Percentiles rank a stretch among this genome's conserved stretches.
phyloP scores from a whole-genome alignment of 106 monocot genomes.

The Platanthera zijinensis region DNA sequence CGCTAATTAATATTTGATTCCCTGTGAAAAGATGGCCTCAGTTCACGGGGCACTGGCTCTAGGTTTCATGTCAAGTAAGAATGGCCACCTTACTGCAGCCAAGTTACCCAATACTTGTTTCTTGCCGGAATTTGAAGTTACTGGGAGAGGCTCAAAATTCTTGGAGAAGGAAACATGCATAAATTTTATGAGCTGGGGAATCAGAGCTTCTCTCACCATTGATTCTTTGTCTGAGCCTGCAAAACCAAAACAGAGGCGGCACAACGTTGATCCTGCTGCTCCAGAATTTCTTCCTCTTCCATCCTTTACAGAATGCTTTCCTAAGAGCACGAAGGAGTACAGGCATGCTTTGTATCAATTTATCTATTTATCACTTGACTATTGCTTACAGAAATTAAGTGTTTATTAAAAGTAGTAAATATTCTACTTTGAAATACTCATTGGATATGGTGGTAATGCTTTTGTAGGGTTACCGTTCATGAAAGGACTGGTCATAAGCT shows the following conservation, averaged over 20 bases:
- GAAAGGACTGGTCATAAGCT: conserved; percentile 70
- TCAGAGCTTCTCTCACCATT: conserved; percentile 52
- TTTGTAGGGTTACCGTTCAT: conserved; percentile 68
- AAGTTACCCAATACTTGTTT: conserved; percentile 29
- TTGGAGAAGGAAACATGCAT: conserved; percentile 13
- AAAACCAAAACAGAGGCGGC: conserved; percentile 45
- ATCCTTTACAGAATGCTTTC: conserved; percentile 84
- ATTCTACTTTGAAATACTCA: not conserved
- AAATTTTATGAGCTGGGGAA: conserved; percentile 2
- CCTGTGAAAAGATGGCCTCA: conserved; percentile 38
- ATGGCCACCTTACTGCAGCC: conserved; percentile 9
- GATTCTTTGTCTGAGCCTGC: conserved; percentile 38
- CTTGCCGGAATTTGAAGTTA: conserved; percentile 35
- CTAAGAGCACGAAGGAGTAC: conserved; percentile 83
- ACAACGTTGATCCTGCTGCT: conserved; percentile 70
- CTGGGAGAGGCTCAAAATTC: conserved; percentile 3
- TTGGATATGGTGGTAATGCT: conserved; percentile 6
- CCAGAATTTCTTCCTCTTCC: conserved; percentile 95
- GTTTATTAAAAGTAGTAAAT: not conserved
- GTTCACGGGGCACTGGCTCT: conserved; percentile 28
- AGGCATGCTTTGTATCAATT: conserved; percentile 25
- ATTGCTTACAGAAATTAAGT: not conserved
- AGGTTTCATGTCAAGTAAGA: conserved; percentile 27
- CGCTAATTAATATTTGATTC: conserved; percentile 4
- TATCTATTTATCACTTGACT: not conserved